These are phyloP conservation scores for Melaleuca quinquenervia DNA, from an alignment of 345 rosid species.

Conservation along the genomic window DNA sequence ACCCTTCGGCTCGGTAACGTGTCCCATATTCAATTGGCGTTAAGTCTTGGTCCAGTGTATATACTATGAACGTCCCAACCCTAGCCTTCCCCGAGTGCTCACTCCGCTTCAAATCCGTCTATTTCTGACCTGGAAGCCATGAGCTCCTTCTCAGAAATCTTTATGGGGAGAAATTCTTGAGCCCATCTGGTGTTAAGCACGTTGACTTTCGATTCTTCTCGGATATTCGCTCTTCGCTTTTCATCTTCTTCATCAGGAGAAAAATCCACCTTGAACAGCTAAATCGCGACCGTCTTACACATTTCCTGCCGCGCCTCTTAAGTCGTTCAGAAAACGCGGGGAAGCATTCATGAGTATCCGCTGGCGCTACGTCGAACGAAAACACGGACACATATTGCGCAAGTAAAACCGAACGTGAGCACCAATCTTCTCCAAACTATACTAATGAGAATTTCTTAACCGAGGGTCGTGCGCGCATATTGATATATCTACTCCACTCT, in stretches of 20 bases:
- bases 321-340: neutral
- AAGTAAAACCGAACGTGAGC: neutral
- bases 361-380: too few relatives aligned
- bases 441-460: neutral
- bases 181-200: neutral
- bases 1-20: neutral
- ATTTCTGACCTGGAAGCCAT: neutral
- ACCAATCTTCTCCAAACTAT: neutral
- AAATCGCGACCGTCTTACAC: neutral
- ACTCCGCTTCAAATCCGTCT: neutral
- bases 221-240: neutral
- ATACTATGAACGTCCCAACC: neutral
- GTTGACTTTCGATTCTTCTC: neutral
- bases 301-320: neutral
- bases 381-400: neutral
- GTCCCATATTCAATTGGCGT: neutral
- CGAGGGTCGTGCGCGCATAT: neutral
- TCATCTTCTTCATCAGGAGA: neutral
- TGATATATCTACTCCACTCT: neutral
- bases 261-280: too few relatives aligned
- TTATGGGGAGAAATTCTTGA: neutral
- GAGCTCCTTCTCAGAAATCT: neutral
- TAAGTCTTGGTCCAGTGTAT: neutral
- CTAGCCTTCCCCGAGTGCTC: neutral
- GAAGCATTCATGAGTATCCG: too few relatives aligned